These are phyloP conservation scores for Penicillium bovifimosum DNA, from an alignment of 495 filamentous ascomycete genomes.

Conservation along the genomic window DNA sequence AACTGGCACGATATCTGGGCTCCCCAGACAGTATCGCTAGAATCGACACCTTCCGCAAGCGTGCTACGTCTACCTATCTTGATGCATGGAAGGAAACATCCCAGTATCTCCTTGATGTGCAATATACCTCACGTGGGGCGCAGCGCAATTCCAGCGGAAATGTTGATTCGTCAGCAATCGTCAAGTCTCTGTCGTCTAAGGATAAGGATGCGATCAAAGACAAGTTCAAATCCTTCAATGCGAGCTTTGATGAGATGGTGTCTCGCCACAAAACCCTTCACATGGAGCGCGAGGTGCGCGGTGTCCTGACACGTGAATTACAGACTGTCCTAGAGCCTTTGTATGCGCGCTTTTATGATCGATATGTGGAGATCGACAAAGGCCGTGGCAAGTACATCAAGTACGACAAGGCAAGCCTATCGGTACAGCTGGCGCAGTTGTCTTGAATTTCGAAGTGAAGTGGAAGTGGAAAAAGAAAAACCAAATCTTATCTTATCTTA, in stretches of 20 bases:
- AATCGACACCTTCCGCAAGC: constrained; percentile 82
- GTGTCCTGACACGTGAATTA: constrained; percentile 71
- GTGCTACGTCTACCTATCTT: constrained; percentile 71
- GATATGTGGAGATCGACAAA: constrained; percentile 96
- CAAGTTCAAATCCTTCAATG: constrained; percentile 91
- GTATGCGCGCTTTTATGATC: constrained; percentile 92
- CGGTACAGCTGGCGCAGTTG: constrained; percentile 43
- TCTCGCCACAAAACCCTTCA: constrained; percentile 67
- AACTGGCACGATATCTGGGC: constrained; percentile 68
- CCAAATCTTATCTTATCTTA: not conserved
- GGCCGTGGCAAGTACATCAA: constrained; percentile 96
- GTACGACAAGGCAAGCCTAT: constrained; percentile 72
- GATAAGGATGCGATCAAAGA: constrained; percentile 95
- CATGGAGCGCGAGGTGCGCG: constrained; percentile 85
- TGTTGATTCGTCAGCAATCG: constrained; percentile 70
- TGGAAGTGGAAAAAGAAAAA: no score
- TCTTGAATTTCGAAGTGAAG: constrained; percentile 10
- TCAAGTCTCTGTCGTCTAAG: constrained; percentile 76
- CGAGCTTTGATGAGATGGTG: constrained; percentile 82
- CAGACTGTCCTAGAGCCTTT: constrained; percentile 87
- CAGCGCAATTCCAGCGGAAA: constrained; percentile 64
- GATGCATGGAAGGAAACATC: constrained; percentile 88
- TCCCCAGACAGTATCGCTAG: constrained; percentile 52
- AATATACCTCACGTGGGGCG: constrained; percentile 70
- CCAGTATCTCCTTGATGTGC: constrained; percentile 79